These are phyloP conservation scores for Royoungia palumana DNA, from an alignment of 768 basidiomycete genomes.

Conservation along the genomic window DNA sequence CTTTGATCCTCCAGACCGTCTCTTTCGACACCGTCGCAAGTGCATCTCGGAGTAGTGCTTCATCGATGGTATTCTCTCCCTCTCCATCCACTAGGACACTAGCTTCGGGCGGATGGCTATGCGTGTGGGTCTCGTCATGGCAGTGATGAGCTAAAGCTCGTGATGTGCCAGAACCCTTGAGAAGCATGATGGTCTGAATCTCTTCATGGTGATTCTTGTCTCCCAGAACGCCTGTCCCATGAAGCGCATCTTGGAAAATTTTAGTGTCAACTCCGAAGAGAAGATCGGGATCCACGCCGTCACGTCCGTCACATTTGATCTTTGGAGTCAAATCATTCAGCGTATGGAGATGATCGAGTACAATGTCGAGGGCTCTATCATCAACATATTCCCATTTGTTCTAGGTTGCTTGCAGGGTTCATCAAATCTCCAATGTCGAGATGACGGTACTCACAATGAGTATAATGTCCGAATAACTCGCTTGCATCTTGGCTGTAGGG, in stretches of 20 bases:
- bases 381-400: constrained; percentile 90
- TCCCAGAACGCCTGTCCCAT: not conserved
- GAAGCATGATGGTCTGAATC: constrained; percentile 75
- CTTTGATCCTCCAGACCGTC: constrained; percentile 79
- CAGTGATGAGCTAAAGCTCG: constrained; percentile 18
- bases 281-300: constrained; percentile 70
- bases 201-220: constrained; percentile 66
- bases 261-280: constrained; percentile 91
- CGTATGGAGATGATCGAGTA: constrained; percentile 84
- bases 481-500: constrained; percentile 89
- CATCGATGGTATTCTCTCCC: constrained; percentile 32
- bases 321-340: constrained; percentile 91
- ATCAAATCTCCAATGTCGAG: constrained; percentile 1
- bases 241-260: constrained; percentile 46
- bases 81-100: not conserved
- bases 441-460: constrained; percentile 56
- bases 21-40: constrained; percentile 61
- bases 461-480: constrained; percentile 92
- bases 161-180: constrained; percentile 36
- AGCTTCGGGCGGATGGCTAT: not conserved
- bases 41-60: constrained; percentile 41
- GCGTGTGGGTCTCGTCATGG: constrained; percentile 7
- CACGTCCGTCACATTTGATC: constrained; percentile 59
- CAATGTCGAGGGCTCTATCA: constrained; percentile 73
- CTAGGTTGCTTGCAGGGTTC: constrained; percentile 32